A percentile compares a stretch with the other conserved stretches of the same genome.
Conservation (phyloP, 176 grass and related monocot species). For the Cenchrus americanus region DNA sequence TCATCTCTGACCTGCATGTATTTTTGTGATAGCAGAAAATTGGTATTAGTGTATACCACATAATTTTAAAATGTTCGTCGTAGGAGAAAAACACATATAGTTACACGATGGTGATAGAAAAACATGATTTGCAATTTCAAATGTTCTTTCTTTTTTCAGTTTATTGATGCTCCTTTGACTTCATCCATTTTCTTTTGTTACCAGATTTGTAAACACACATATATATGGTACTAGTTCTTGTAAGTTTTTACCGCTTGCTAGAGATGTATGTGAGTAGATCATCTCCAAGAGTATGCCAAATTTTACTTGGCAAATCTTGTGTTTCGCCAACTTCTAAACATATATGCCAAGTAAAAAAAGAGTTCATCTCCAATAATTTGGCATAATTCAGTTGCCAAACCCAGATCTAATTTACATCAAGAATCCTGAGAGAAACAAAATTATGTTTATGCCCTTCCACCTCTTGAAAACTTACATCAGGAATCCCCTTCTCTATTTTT, state of each 20-base stretch:
- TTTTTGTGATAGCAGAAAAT: neutral
- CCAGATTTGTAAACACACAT: neutral
- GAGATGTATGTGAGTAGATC: neutral
- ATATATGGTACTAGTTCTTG: neutral
- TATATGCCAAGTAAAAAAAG: no score
- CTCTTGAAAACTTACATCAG: no score
- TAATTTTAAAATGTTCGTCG: neutral
- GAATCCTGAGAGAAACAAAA: no score
- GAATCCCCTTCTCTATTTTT: no score
- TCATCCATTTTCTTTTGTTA: neutral
- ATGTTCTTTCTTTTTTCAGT: neutral
- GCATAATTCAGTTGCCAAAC: no score
- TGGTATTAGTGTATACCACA: neutral
- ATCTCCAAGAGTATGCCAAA: no score
- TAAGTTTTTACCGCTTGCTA: neutral
- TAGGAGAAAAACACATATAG: neutral
- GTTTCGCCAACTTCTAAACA: no score
- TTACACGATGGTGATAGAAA: neutral
- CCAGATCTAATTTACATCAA: no score
- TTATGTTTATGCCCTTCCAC: no score
- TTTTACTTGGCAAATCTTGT: no score
- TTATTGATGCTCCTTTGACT: neutral
- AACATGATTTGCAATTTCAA: neutral
- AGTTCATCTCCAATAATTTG: no score
- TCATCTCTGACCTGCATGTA: neutral